A percentile compares a stretch with the other conserved stretches of the same genome.
Evolutionary conservation across 306 rosid genomes (phyloP).

Genomic region (Glycine latifolia): DNA sequence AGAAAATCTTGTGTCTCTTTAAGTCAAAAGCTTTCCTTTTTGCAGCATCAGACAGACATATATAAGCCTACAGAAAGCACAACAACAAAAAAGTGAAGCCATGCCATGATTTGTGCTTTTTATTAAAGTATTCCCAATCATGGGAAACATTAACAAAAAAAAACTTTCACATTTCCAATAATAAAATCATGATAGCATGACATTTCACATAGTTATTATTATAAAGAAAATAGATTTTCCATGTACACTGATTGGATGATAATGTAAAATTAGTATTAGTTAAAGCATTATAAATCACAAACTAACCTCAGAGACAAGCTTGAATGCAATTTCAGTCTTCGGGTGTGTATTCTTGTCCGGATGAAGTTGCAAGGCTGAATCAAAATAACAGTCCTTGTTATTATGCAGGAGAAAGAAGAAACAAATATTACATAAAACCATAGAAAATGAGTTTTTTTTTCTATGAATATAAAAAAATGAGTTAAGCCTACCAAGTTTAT

Average conservation of each 20-base stretch:
- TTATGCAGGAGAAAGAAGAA: slow-evolving; percentile 20
- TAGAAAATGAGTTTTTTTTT: background rate
- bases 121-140: background rate
- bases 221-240: background rate
- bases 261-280: background rate
- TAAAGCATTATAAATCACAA: background rate
- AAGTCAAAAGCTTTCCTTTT: slow-evolving; percentile 74
- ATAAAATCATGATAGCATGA: background rate
- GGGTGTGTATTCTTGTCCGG: slow-evolving; percentile 95
- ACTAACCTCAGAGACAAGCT: slow-evolving; percentile 88
- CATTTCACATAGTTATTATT: background rate
- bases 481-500: slow-evolving; percentile 75
- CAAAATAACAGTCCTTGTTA: background rate
- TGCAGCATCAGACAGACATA: slow-evolving; percentile 66
- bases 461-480: no score
- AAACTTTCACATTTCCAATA: background rate
- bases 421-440: slow-evolving; percentile 12
- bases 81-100: background rate
- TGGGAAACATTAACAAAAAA: no score
- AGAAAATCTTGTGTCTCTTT: slow-evolving; percentile 65
- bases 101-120: background rate
- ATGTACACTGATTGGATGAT: background rate
- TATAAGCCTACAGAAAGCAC: slow-evolving; percentile 66
- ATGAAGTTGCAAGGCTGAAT: slow-evolving; percentile 88
- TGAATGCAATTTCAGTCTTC: slow-evolving; percentile 89